Evolutionary conservation across 192 early-diverging fungal genomes (phyloP), one percentile per base, ranked within the genome.

Genomic region (Linnemannia zychae): DNA sequence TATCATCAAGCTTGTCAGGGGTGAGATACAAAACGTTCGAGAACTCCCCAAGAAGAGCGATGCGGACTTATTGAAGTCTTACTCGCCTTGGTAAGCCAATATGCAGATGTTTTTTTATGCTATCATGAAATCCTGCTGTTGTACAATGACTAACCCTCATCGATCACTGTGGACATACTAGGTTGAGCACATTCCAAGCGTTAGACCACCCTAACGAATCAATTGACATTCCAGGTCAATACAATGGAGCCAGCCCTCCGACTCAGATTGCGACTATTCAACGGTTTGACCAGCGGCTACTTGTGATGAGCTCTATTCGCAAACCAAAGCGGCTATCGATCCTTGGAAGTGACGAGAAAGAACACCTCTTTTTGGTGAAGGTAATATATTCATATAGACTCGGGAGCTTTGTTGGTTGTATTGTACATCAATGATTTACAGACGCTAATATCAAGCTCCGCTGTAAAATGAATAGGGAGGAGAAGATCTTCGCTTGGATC

Each of bases 141-240:
- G 4, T 11, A n/a, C 22, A 24, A n/a, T 9, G 6, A 57, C 52
- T 57, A 57, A 57, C 52, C 24, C 1, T 57, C n/a, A n/a, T 24
- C 2, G 7, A 28, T 31, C 22, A 15, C 57, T 28, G 0, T 22
- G 28, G 31, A 12, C 57, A 31, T 15, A 16, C 28, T 57, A 85
- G 83, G 83, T 22, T 85, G 9, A 57, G 75, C n/a, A 33, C 74
- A 7, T 85, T 85, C 71, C 83, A 85, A 60, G 38, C 83, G 6
- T 73, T 78, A 11, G 83, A 85, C 36, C 57, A 79, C 33, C 57
- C 57, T 28, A 85, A 40, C 76, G 95, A 79, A 52, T 80, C 12
- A 6, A 82, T 96, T 12, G 95, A 96, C 80, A 91, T 96, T 40
- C 95, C 95, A 47, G 95, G 95, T 22, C 95, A 96, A 72, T 95